phyloP scores from a whole-genome alignment of 257 asterid genomes.

The Solanum microdontum region DNA sequence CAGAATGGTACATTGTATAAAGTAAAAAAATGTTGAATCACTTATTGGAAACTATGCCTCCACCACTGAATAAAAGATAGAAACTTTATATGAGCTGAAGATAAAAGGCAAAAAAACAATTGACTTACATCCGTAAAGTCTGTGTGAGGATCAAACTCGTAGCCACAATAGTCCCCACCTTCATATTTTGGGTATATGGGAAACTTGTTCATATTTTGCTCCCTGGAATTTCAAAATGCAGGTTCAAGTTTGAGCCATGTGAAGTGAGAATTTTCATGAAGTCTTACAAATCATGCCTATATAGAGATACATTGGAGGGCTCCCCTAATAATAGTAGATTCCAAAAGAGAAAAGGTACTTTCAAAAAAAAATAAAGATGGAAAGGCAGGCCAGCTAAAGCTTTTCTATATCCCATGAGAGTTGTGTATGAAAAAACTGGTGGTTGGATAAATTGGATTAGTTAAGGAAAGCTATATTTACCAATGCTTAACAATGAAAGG shows the following conservation, averaged over 20 bases:
- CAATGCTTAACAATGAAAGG: background rate
- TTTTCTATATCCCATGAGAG: background rate
- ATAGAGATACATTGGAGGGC: background rate
- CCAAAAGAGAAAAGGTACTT: background rate
- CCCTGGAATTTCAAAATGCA: background rate
- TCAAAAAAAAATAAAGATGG: background rate
- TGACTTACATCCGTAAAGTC: slow-evolving; percentile 48
- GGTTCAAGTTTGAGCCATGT: background rate
- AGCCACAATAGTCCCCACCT: slow-evolving; percentile 13
- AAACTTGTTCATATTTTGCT: slow-evolving; percentile 34
- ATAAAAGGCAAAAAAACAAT: background rate
- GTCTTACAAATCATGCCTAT: background rate
- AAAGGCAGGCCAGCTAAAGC: background rate
- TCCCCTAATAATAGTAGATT: background rate
- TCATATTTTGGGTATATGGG: slow-evolving; percentile 18
- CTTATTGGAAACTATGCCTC: background rate
- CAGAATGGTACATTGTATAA: background rate
- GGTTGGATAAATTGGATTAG: background rate
- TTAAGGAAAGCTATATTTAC: background rate
- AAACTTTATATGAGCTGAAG: background rate
- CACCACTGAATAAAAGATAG: background rate
- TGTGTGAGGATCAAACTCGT: slow-evolving; percentile 52
- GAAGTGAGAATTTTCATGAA: background rate
- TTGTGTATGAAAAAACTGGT: background rate
- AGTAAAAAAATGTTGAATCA: background rate